Evolutionary conservation across 352 stramenopile species (phyloP).

Genomic region (Phytopythium sindhum): DNA sequence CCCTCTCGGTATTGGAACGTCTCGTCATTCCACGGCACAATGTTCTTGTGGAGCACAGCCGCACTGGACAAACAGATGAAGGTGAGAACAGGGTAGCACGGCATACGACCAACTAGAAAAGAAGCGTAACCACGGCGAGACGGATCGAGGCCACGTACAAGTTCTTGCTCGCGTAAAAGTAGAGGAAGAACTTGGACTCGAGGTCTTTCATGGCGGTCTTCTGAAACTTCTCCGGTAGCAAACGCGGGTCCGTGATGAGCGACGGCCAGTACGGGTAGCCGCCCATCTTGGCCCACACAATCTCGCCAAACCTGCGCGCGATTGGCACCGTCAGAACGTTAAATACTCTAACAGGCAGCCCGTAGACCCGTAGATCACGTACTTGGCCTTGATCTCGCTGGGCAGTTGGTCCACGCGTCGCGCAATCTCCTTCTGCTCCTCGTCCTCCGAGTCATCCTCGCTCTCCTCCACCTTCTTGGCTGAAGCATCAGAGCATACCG

Average conservation of each 20-base stretch:
- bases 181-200: slow-evolving; percentile 69
- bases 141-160: slow-evolving; percentile 33
- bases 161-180: slow-evolving; percentile 78
- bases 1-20: slow-evolving; percentile 67
- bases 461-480: slow-evolving; percentile 19
- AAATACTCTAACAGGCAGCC: too few species aligned
- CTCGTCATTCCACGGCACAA: slow-evolving; percentile 70
- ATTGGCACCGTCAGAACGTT: not conserved
- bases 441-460: slow-evolving; percentile 28
- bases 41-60: slow-evolving; percentile 52
- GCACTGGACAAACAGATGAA: slow-evolving; percentile 26
- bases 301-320: slow-evolving; percentile 51
- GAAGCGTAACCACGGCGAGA: not conserved
- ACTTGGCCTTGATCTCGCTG: slow-evolving; percentile 57
- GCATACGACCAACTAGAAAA: not conserved
- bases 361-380: slow-evolving; percentile 9
- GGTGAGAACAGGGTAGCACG: not conserved
- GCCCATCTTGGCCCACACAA: slow-evolving; percentile 82
- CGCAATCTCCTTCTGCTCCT: slow-evolving; percentile 31
- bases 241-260: slow-evolving; percentile 62
- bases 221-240: slow-evolving; percentile 45
- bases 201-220: slow-evolving; percentile 45
- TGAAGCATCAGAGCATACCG: not conserved
- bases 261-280: slow-evolving; percentile 81
- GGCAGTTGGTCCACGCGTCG: slow-evolving; percentile 45